Evolutionary conservation across 2,329 filamentous ascomycete species (phyloP).

Genomic region (Trichoderma aggressivum): DNA sequence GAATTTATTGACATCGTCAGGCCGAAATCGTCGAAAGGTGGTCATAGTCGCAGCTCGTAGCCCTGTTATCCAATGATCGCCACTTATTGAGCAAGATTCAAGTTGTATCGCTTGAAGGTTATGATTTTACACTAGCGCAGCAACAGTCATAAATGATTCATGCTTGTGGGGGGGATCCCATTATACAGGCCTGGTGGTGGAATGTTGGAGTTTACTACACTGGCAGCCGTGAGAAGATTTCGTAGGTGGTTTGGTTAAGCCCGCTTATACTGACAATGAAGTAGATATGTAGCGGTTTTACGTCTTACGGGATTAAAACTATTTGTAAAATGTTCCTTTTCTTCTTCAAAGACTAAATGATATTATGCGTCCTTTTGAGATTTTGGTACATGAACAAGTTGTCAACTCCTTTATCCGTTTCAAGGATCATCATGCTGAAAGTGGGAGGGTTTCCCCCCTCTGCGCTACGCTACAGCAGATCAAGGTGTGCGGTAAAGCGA

Average conservation of each 20-base stretch:
- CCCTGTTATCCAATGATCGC: background rate
- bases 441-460: background rate
- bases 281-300: background rate
- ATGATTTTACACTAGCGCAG: background rate
- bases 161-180: background rate
- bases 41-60: conserved; percentile 56
- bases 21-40: conserved; percentile 79
- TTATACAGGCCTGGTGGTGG: background rate
- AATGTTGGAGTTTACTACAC: background rate
- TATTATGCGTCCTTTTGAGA: background rate
- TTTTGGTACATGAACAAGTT: background rate
- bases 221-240: background rate
- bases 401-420: background rate
- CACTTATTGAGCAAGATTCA: background rate
- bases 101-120: background rate
- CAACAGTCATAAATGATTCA: background rate
- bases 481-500: background rate
- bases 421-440: background rate
- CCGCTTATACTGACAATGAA: background rate
- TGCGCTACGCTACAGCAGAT: background rate
- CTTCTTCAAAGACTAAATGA: background rate
- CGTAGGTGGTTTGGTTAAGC: background rate
- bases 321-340: background rate
- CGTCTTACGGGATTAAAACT: background rate
- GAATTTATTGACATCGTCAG: conserved; percentile 81